Conservation (phyloP, 1,139 yeast genomes). For the Nakaseomyces kungkrabaensis region DNA sequence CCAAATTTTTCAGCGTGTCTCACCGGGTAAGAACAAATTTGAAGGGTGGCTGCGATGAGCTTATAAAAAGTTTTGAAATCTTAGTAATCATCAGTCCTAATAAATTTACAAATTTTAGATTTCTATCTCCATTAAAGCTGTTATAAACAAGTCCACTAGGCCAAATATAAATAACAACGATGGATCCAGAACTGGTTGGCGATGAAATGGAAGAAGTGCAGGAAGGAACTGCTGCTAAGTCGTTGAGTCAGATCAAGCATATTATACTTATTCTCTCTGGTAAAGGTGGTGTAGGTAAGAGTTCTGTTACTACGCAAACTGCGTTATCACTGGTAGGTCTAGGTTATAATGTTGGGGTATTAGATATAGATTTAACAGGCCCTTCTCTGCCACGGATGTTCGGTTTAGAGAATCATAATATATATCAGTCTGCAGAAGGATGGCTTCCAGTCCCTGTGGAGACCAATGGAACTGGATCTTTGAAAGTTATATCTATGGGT, state of each 20-base stretch:
- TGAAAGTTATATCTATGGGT: constrained; percentile 81
- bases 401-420: constrained; percentile 72
- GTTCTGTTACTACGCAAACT: constrained; percentile 88
- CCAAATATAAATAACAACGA: neutral
- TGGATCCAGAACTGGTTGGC: neutral
- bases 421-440: constrained; percentile 72
- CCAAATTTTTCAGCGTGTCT: too few species aligned
- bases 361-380: constrained; percentile 93
- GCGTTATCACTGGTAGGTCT: constrained; percentile 64
- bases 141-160: neutral
- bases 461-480: constrained; percentile 19
- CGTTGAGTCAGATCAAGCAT: constrained; percentile 59
- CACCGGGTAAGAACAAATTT: too few species aligned
- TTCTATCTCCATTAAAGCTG: neutral
- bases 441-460: constrained; percentile 74
- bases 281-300: constrained; percentile 97
- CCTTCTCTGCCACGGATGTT: constrained; percentile 96
- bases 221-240: constrained; percentile 34
- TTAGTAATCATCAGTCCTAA: neutral
- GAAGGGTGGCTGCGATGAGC: neutral
- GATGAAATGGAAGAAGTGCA: neutral
- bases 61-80: neutral
- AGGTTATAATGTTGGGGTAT: constrained; percentile 78
- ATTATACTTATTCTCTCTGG: constrained; percentile 78
- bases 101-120: too few species aligned